Evolutionary conservation across 2,329 filamentous ascomycete genomes (phyloP).

Genomic region (Fusarium globosum): DNA sequence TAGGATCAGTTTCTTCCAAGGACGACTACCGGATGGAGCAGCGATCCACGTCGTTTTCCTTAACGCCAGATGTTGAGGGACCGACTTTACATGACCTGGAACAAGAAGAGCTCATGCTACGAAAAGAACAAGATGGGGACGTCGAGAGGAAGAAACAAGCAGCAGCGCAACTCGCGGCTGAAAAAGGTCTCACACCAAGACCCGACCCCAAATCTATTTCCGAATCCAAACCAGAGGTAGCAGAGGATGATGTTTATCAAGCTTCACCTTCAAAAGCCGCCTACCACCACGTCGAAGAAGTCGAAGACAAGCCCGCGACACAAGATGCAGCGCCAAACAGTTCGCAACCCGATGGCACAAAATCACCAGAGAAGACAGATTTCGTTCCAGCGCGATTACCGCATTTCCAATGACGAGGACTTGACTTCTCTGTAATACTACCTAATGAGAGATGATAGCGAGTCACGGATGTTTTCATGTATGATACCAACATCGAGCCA

Average conservation of each 20-base stretch:
- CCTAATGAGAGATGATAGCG: constrained; percentile 22
- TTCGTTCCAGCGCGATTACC: constrained; percentile 71
- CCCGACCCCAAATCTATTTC: constrained; percentile 9
- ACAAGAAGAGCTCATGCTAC: constrained; percentile 63
- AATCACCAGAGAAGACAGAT: constrained; percentile 35
- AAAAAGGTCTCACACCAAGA: constrained; percentile 57
- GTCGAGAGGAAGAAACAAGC: constrained; percentile 64
- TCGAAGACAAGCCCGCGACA: constrained; percentile 1
- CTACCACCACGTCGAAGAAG: constrained; percentile 23
- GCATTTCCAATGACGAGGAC: constrained; percentile 58
- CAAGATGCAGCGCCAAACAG: constrained; percentile 35
- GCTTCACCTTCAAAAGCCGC: constrained; percentile 18
- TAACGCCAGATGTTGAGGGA: constrained; percentile 52
- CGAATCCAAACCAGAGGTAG: constrained; percentile 45
- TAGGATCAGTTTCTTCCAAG: constrained; percentile 56
- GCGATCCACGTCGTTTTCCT: constrained; percentile 45
- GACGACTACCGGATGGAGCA: constrained; percentile 47
- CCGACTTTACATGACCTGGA: constrained; percentile 64
- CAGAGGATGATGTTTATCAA: constrained; percentile 49
- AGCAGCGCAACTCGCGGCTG: constrained; percentile 62
- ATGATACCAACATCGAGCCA: constrained; percentile 43
- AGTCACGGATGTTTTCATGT: constrained; percentile 32
- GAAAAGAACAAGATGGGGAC: constrained; percentile 64
- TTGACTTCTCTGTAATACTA: constrained; percentile 28
- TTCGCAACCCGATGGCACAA: constrained; percentile 4